Percentiles rank a stretch among this genome's conserved stretches.
Conservation (phyloP, 2,329 filamentous ascomycete species). For the Penicillium sp. region DNA sequence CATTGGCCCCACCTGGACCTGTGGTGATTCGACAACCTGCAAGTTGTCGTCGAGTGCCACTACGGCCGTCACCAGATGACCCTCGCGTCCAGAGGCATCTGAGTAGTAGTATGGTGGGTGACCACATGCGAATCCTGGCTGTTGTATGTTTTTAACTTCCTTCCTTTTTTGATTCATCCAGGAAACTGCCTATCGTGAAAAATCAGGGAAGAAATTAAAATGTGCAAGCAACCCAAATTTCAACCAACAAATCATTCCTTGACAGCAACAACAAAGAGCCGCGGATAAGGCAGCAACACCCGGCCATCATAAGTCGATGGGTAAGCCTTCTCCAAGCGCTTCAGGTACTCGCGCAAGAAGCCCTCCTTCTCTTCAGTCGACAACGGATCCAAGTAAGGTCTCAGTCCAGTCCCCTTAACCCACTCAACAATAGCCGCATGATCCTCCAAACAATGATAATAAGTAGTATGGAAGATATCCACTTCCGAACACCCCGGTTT, state of each 20-base stretch:
- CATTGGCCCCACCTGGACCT: too few relatives aligned
- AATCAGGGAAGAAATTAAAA: too few relatives aligned
- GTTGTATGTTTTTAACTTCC: too few relatives aligned
- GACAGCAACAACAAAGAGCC: constrained; percentile 57
- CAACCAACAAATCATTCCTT: constrained; percentile 11
- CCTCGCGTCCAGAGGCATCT: too few relatives aligned
- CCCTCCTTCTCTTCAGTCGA: constrained; percentile 40
- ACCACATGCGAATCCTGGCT: too few relatives aligned
- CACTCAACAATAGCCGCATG: constrained; percentile 59
- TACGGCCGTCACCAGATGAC: too few relatives aligned
- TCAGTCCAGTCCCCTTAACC: constrained; percentile 60
- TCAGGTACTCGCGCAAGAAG: constrained; percentile 53
- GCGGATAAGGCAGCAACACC: constrained; percentile 58
- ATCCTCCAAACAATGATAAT: constrained; percentile 54
- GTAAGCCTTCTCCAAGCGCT: constrained; percentile 49
- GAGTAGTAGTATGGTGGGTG: too few relatives aligned
- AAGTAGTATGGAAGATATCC: constrained; percentile 58
- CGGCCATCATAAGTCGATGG: constrained; percentile 51
- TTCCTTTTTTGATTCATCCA: too few relatives aligned
- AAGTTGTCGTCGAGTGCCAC: too few relatives aligned
- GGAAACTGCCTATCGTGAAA: too few relatives aligned
- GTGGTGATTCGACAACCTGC: too few relatives aligned
- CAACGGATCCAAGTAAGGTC: constrained; percentile 57
- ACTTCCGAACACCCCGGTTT: constrained; percentile 46
- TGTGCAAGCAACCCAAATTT: background rate